phyloP scores from a whole-genome alignment of 441 rosid species.

The Viola pubescens region DNA sequence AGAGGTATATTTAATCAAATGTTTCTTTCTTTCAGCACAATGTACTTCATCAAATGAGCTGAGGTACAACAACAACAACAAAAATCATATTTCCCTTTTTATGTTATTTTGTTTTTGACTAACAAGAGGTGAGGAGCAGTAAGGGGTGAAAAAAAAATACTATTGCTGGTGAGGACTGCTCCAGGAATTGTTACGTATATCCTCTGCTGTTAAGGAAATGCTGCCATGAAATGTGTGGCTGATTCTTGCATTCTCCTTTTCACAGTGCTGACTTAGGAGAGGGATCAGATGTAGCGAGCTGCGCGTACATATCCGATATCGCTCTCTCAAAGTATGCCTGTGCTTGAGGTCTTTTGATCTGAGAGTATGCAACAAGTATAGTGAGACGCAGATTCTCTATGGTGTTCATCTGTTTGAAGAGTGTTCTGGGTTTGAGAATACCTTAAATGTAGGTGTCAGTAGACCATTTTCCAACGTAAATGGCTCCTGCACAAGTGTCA shows the following conservation, averaged over 20 bases:
- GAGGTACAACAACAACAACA: conserved; percentile 1
- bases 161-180: background rate
- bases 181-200: background rate
- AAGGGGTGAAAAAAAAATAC: background rate
- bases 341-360: conserved; percentile 97
- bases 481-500: conserved; percentile 77
- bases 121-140: background rate
- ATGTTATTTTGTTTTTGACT: background rate
- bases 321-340: conserved; percentile 68
- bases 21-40: no score
- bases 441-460: conserved; percentile 95
- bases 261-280: conserved; percentile 32
- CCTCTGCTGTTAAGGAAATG: background rate
- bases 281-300: conserved; percentile 55
- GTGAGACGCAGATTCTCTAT: conserved; percentile 1
- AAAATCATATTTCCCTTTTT: background rate
- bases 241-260: background rate
- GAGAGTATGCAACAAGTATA: conserved; percentile 11
- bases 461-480: conserved; percentile 80
- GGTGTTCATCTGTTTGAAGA: background rate
- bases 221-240: background rate
- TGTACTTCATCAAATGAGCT: background rate
- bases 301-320: conserved; percentile 66
- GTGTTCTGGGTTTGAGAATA: conserved; percentile 17
- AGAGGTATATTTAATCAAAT: no score